phyloP scores from a whole-genome alignment of 441 rosid species.

The Erodium texanum region DNA sequence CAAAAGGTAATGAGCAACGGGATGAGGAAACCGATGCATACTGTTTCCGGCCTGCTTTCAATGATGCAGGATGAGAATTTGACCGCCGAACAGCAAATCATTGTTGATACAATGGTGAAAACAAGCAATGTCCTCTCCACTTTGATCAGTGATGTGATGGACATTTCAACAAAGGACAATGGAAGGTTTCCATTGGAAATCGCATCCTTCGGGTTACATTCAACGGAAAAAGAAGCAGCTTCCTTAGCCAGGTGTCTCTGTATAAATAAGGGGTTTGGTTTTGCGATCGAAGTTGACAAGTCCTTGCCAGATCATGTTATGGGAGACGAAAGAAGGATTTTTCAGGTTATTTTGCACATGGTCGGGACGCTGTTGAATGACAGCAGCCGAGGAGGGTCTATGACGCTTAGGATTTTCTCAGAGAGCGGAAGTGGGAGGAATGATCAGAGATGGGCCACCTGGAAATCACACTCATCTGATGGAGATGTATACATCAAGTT shows the following conservation, averaged over 20 bases:
- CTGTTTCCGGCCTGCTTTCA: slow-evolving; percentile 67
- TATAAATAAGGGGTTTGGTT: slow-evolving; percentile 48
- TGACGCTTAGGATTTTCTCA: slow-evolving; percentile 38
- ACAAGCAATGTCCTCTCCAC: slow-evolving; percentile 68
- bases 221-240: slow-evolving; percentile 59
- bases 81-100: slow-evolving; percentile 49
- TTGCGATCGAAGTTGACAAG: slow-evolving; percentile 56
- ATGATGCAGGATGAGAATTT: slow-evolving; percentile 60
- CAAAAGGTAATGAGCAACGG: slow-evolving; percentile 90
- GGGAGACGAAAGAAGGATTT: slow-evolving; percentile 73
- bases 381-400: slow-evolving; percentile 36
- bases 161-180: slow-evolving; percentile 43
- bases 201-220: slow-evolving; percentile 49
- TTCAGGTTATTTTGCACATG: slow-evolving; percentile 84
- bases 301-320: slow-evolving; percentile 59
- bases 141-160: slow-evolving; percentile 80
- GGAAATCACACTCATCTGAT: slow-evolving; percentile 51
- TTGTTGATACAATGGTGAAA: slow-evolving; percentile 73
- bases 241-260: slow-evolving; percentile 73
- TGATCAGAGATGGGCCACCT: slow-evolving; percentile 62
- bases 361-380: slow-evolving; percentile 57
- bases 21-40: slow-evolving; percentile 90
- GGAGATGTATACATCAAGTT: slow-evolving; percentile 61
- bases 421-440: slow-evolving; percentile 63
- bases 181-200: slow-evolving; percentile 58